Conservation (phyloP, 2,329 filamentous ascomycete genomes). For the Cadophora luteo-olivacea region DNA sequence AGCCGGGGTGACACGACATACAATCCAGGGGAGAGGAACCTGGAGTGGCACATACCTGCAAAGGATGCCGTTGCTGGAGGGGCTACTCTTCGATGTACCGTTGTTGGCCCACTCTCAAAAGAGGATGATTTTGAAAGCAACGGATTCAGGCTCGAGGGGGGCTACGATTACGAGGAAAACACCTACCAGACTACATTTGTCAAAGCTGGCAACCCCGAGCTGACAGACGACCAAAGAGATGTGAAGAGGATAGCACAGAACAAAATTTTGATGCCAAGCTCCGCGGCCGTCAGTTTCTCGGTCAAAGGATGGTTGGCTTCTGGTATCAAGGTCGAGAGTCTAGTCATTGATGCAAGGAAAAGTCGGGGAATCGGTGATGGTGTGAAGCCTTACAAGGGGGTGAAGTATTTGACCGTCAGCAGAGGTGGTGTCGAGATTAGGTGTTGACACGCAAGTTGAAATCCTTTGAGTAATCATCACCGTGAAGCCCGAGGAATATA, state of each 20-base stretch:
- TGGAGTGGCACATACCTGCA: slow-evolving; percentile 84
- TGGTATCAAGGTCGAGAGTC: slow-evolving; percentile 71
- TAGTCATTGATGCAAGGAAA: slow-evolving; percentile 75
- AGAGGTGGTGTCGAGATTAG: slow-evolving; percentile 69
- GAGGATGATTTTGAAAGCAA: slow-evolving; percentile 54
- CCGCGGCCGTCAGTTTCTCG: slow-evolving; percentile 74
- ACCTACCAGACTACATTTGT: slow-evolving; percentile 57
- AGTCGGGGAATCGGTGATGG: slow-evolving; percentile 86
- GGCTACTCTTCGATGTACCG: slow-evolving; percentile 80
- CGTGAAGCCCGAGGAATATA: not conserved
- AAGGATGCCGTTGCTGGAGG: slow-evolving; percentile 77
- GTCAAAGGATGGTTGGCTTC: slow-evolving; percentile 74
- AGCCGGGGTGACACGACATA: slow-evolving; percentile 85
- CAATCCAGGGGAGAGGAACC: slow-evolving; percentile 70
- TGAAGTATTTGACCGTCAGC: slow-evolving; percentile 90
- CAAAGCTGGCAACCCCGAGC: slow-evolving; percentile 46
- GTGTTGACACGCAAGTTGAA: slow-evolving; percentile 47
- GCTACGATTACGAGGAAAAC: slow-evolving; percentile 57
- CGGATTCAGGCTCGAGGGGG: slow-evolving; percentile 44
- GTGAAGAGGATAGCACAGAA: slow-evolving; percentile 68
- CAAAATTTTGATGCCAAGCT: slow-evolving; percentile 80
- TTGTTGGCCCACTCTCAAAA: slow-evolving; percentile 67
- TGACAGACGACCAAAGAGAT: slow-evolving; percentile 51
- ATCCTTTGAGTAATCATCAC: not conserved
- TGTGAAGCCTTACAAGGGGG: slow-evolving; percentile 95